A percentile compares a stretch with the other conserved stretches of the same genome.
Evolutionary conservation across 2,329 filamentous ascomycete genomes (phyloP).

Genomic region (Didymella glomerata): DNA sequence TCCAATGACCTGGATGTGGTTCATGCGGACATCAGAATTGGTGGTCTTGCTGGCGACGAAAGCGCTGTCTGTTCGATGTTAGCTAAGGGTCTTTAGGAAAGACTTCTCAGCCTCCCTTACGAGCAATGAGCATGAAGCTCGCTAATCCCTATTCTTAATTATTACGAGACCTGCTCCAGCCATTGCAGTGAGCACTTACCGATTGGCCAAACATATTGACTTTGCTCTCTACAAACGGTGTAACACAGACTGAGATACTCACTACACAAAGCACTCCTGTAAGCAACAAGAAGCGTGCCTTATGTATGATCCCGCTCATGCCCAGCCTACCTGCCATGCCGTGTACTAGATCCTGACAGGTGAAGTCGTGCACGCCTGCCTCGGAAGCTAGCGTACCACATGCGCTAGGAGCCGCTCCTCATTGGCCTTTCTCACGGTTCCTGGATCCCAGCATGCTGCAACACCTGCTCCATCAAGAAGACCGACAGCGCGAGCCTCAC

Average conservation of each 20-base stretch:
- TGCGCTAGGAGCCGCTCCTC: slow-evolving; percentile 14
- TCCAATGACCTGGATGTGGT: slow-evolving; percentile 62
- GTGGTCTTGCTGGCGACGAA: slow-evolving; percentile 20
- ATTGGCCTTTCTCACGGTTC: slow-evolving; percentile 22
- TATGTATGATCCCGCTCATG: slow-evolving; percentile 25
- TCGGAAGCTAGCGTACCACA: slow-evolving; percentile 24
- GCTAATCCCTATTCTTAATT: slow-evolving; percentile 23
- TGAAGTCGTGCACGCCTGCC: slow-evolving; percentile 16
- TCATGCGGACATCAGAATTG: slow-evolving; percentile 54
- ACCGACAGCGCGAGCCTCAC: slow-evolving; percentile 4
- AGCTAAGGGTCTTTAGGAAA: not conserved
- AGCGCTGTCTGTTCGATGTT: slow-evolving; percentile 25
- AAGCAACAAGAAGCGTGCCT: slow-evolving; percentile 20
- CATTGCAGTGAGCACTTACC: slow-evolving; percentile 17
- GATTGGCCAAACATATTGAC: slow-evolving; percentile 25
- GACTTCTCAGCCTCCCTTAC: slow-evolving; percentile 14
- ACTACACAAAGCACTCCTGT: slow-evolving; percentile 8
- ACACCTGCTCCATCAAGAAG: not conserved
- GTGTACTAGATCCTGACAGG: slow-evolving; percentile 22
- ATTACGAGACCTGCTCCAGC: not conserved
- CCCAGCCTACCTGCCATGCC: not conserved
- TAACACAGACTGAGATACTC: not conserved
- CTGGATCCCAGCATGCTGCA: slow-evolving; percentile 4
- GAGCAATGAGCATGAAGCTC: slow-evolving; percentile 33
- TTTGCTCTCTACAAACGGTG: not conserved